A percentile compares a stretch with the other conserved stretches of the same genome.
Evolutionary conservation across 1,284 basidiomycete genomes (phyloP).

Genomic region (Trichosporon asahii): DNA sequence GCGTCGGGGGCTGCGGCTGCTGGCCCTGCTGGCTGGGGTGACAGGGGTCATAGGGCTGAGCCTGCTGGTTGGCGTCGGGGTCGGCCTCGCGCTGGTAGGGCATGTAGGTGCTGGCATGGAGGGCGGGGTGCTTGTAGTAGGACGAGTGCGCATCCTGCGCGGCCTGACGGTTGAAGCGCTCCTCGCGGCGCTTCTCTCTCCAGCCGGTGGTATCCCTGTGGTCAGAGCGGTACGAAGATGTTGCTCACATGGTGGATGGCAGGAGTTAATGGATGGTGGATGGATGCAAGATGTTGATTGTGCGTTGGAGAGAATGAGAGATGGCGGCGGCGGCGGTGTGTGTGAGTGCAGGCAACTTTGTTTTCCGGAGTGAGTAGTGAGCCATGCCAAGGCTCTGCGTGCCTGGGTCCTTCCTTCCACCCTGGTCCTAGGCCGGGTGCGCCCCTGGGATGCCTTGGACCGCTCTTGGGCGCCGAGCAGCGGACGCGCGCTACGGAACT

Average conservation of each 20-base stretch:
- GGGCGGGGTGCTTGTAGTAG: slow-evolving; percentile 44
- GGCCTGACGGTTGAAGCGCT: slow-evolving; percentile 39
- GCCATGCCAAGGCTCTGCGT: background rate
- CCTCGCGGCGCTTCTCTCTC: slow-evolving; percentile 29
- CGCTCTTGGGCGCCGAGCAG: background rate
- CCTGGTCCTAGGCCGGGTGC: background rate
- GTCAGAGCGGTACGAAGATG: background rate
- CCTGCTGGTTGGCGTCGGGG: slow-evolving; percentile 22
- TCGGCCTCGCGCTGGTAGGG: background rate
- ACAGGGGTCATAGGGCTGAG: slow-evolving; percentile 22
- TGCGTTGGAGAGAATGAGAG: background rate
- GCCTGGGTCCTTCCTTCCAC: background rate
- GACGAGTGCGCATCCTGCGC: slow-evolving; percentile 43
- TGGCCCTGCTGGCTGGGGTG: slow-evolving; percentile 1
- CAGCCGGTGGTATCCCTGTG: slow-evolving; percentile 34
- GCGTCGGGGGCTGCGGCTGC: background rate
- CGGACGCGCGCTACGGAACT: no score
- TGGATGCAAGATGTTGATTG: background rate
- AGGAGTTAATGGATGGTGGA: background rate
- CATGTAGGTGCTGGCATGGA: slow-evolving; percentile 41
- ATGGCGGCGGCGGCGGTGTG: background rate
- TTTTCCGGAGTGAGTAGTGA: background rate
- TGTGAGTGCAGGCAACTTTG: background rate
- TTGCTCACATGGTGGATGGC: background rate
- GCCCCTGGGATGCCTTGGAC: no score